Conservation (phyloP, 2,329 filamentous ascomycete species). For the Fusarium falciforme region DNA sequence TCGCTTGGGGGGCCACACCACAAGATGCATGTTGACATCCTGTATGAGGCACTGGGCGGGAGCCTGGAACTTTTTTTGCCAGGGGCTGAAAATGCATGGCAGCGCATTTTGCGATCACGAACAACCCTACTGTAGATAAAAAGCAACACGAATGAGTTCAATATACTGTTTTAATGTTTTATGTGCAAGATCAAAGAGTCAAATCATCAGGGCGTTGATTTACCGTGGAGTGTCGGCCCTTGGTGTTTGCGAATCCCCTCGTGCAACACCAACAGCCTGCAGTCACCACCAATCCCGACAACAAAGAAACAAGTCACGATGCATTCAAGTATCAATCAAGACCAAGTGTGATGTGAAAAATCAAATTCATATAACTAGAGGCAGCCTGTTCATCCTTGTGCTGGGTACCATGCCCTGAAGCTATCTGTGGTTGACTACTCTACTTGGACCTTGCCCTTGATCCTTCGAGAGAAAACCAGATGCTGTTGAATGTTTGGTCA, state of each 20-base stretch:
- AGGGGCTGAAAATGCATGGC: background rate
- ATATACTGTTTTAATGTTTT: rapidly evolving
- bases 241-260: background rate
- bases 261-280: background rate
- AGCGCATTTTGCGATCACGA: background rate
- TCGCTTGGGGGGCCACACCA: background rate
- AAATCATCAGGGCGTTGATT: background rate
- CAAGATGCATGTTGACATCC: background rate
- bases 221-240: background rate
- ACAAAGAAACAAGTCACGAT: background rate
- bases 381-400: background rate
- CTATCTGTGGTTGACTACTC: conserved; percentile 1
- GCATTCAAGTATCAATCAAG: background rate
- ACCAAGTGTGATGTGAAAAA: background rate
- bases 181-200: background rate
- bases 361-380: background rate
- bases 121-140: background rate
- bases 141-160: too few species aligned
- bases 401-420: background rate
- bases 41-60: background rate
- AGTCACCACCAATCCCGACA: background rate
- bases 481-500: background rate
- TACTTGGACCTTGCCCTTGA: background rate
- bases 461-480: background rate
- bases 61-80: background rate